These are phyloP conservation scores for Trifolium pratense DNA, from an alignment of 306 rosid species.

Conservation along the genomic window DNA sequence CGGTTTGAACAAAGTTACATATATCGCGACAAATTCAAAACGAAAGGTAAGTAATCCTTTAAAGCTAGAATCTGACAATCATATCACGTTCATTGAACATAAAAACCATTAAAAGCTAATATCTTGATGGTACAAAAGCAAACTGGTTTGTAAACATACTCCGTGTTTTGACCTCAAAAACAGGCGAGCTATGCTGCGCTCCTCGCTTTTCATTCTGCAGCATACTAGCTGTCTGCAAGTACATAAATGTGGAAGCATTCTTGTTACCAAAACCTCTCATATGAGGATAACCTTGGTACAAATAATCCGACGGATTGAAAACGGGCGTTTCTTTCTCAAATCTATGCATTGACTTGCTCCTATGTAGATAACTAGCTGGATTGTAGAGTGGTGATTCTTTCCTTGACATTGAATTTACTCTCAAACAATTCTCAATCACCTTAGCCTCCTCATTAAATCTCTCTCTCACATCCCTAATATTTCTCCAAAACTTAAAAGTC, in stretches of 20 bases:
- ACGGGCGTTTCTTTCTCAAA: conserved; percentile 67
- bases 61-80: conserved; percentile 24
- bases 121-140: conserved; percentile 59
- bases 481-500: conserved; percentile 53
- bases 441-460: conserved; percentile 75
- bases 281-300: conserved; percentile 76
- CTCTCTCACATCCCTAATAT: conserved; percentile 63
- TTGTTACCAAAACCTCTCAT: conserved; percentile 49
- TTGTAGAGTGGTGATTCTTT: conserved; percentile 51
- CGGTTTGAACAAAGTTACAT: background rate
- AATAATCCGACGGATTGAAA: conserved; percentile 77
- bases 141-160: conserved; percentile 55
- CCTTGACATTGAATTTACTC: conserved; percentile 55
- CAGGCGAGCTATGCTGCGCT: conserved; percentile 56
- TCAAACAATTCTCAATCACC: conserved; percentile 73
- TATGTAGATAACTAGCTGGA: conserved; percentile 41
- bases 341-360: conserved; percentile 47
- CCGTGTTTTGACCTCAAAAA: conserved; percentile 63
- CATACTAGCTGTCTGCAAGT: conserved; percentile 52
- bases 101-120: conserved; percentile 16
- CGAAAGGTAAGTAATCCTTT: conserved; percentile 18
- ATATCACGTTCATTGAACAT: conserved; percentile 13
- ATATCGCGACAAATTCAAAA: conserved; percentile 20
- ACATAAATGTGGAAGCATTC: conserved; percentile 55
- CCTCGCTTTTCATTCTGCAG: conserved; percentile 46